Conservation (phyloP, 805 yeast genomes). For the Wickerhamomyces chambardii region DNA sequence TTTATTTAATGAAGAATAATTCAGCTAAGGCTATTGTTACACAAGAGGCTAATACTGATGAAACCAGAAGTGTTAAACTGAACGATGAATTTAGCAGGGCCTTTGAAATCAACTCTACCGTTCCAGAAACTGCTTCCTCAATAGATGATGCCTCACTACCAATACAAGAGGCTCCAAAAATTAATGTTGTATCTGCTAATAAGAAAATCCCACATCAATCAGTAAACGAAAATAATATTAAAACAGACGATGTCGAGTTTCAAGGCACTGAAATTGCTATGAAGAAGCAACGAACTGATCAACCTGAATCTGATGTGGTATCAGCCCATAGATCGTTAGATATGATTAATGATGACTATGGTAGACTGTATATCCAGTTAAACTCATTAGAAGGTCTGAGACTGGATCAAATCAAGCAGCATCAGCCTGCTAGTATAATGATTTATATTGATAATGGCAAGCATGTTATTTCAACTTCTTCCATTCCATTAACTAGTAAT, state of each 20-base stretch:
- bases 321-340: no score
- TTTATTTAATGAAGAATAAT: neutral
- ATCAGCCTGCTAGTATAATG: conserved; percentile 33
- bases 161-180: no score
- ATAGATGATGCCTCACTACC: no score
- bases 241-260: no score
- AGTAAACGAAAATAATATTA: no score
- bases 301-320: conserved; percentile 16
- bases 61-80: conserved; percentile 1
- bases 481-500: conserved; percentile 22
- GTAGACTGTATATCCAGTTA: conserved; percentile 33
- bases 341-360: conserved; percentile 34
- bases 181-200: no score
- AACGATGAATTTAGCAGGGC: no score
- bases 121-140: no score
- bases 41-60: neutral
- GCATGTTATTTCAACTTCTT: conserved; percentile 64
- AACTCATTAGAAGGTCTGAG: conserved; percentile 36
- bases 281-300: conserved; percentile 3
- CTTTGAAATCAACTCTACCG: no score
- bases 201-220: no score
- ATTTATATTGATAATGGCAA: conserved; percentile 64
- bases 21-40: neutral
- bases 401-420: conserved; percentile 33
- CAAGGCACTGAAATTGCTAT: conserved; percentile 1